Percentiles rank a stretch among this genome's conserved stretches.
Evolutionary conservation across 805 yeast species (phyloP).

Genomic region (Myxozyma mucilagina): DNA sequence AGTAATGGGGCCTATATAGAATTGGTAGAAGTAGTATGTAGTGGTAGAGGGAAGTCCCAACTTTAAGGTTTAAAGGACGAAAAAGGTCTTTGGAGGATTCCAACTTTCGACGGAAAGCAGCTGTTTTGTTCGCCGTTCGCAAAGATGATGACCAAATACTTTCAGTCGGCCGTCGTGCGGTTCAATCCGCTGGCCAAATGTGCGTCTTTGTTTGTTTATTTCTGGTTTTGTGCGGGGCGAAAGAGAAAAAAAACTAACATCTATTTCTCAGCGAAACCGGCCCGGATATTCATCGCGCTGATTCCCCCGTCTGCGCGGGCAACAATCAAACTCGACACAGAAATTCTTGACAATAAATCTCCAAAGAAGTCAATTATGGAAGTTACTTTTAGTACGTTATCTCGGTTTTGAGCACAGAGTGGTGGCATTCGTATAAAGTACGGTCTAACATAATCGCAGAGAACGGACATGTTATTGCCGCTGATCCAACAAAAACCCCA

Average conservation of each 20-base stretch:
- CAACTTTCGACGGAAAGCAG: background rate
- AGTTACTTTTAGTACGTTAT: slow-evolving; percentile 59
- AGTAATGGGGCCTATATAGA: background rate
- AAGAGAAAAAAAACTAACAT: background rate
- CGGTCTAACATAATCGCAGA: slow-evolving; percentile 38
- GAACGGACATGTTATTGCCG: slow-evolving; percentile 70
- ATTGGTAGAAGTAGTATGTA: background rate
- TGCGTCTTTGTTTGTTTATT: slow-evolving; percentile 32
- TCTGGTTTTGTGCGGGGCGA: background rate
- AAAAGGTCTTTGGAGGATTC: background rate
- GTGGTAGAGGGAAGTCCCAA: background rate
- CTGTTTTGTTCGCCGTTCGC: background rate
- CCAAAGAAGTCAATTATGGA: slow-evolving; percentile 59
- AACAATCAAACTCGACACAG: slow-evolving; percentile 61
- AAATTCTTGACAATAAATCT: slow-evolving; percentile 53
- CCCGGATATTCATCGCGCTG: slow-evolving; percentile 74
- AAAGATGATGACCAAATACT: slow-evolving; percentile 85
- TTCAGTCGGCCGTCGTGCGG: slow-evolving; percentile 70
- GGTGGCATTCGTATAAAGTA: background rate
- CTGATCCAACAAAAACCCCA: slow-evolving; percentile 60
- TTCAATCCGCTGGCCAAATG: slow-evolving; percentile 76
- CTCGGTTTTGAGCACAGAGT: background rate
- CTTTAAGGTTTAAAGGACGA: background rate
- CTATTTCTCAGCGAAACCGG: slow-evolving; percentile 57
- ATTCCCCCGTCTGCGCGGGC: slow-evolving; percentile 75